Evolutionary conservation across 2,329 filamentous ascomycete species (phyloP).

Genomic region (Arthrobotrys megalospora): DNA sequence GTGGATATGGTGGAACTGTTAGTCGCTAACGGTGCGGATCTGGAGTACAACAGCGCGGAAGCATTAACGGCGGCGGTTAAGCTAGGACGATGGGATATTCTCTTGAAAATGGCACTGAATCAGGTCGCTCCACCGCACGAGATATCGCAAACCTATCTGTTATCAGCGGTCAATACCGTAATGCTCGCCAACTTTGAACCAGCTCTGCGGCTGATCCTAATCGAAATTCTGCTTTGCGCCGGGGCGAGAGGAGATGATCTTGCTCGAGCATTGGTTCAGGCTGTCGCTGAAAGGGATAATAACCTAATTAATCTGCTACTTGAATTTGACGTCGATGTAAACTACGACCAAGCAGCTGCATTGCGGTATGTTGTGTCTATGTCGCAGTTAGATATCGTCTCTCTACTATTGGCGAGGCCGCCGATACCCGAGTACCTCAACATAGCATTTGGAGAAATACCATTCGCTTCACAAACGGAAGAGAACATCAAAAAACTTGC

Average conservation of each 20-base stretch:
- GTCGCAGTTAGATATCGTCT: slow-evolving; percentile 30
- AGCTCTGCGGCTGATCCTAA: slow-evolving; percentile 35
- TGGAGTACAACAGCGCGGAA: slow-evolving; percentile 55
- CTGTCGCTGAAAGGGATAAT: slow-evolving; percentile 43
- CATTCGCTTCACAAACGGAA: slow-evolving; percentile 50
- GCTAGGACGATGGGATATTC: slow-evolving; percentile 47
- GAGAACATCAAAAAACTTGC: slow-evolving; percentile 37
- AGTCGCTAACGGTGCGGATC: slow-evolving; percentile 50
- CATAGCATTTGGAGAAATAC: slow-evolving; percentile 55
- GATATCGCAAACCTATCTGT: slow-evolving; percentile 46
- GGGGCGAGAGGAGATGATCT: slow-evolving; percentile 46
- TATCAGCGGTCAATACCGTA: slow-evolving; percentile 36
- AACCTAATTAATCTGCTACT: slow-evolving; percentile 47
- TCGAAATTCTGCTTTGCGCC: slow-evolving; percentile 56
- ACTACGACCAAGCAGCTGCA: slow-evolving; percentile 46
- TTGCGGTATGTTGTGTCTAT: slow-evolving; percentile 39
- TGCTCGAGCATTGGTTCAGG: slow-evolving; percentile 33
- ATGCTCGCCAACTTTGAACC: slow-evolving; percentile 30
- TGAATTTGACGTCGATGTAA: slow-evolving; percentile 52
- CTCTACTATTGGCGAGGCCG: slow-evolving; percentile 30
- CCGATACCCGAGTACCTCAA: slow-evolving; percentile 41
- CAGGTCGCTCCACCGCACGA: slow-evolving; percentile 31
- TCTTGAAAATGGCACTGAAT: slow-evolving; percentile 48
- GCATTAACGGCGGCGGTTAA: slow-evolving; percentile 35
- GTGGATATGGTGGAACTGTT: slow-evolving; percentile 44